phyloP scores from a whole-genome alignment of 192 early-diverging fungal species.

The Umbelopsis vinacea region DNA sequence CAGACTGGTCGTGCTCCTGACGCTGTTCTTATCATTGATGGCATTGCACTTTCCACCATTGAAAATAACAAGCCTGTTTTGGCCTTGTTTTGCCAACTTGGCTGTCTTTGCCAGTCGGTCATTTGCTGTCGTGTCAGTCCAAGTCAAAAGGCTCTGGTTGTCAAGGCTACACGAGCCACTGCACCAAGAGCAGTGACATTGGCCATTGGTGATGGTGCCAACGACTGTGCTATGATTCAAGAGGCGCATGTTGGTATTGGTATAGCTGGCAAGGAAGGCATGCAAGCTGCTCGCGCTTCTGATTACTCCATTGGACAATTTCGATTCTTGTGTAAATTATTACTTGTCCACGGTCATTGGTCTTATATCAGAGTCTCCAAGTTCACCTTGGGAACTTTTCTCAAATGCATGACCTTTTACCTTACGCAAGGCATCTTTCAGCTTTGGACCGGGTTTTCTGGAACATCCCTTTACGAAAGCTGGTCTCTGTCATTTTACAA shows the following conservation, averaged over 20 bases:
- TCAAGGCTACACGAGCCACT: constrained; percentile 65
- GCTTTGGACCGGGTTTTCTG: constrained; percentile 75
- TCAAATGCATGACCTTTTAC: constrained; percentile 86
- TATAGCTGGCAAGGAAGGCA: constrained; percentile 86
- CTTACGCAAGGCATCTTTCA: constrained; percentile 76
- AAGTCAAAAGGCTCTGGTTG: constrained; percentile 87
- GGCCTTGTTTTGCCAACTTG: constrained; percentile 73
- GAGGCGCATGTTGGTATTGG: constrained; percentile 93
- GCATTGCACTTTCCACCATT: constrained; percentile 45
- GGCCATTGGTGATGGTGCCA: constrained; percentile 93
- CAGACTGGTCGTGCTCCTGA: constrained; percentile 41
- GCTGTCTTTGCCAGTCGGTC: constrained; percentile 75
- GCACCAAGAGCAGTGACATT: constrained; percentile 61
- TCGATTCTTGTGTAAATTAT: constrained; percentile 75
- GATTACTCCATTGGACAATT: constrained; percentile 96
- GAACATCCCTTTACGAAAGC: constrained; percentile 73
- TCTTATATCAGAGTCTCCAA: constrained; percentile 82
- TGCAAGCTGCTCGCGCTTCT: constrained; percentile 83
- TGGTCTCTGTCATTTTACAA: constrained; percentile 86
- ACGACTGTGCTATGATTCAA: constrained; percentile 96
- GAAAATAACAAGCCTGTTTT: constrained; percentile 56
- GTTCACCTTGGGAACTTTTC: constrained; percentile 86
- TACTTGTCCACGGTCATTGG: constrained; percentile 90
- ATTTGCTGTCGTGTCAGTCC: constrained; percentile 93
- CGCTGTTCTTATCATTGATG: constrained; percentile 53